Evolutionary conservation across 169 alveolate genomes (phyloP).

Genomic region (Sarcocystis neurona): DNA sequence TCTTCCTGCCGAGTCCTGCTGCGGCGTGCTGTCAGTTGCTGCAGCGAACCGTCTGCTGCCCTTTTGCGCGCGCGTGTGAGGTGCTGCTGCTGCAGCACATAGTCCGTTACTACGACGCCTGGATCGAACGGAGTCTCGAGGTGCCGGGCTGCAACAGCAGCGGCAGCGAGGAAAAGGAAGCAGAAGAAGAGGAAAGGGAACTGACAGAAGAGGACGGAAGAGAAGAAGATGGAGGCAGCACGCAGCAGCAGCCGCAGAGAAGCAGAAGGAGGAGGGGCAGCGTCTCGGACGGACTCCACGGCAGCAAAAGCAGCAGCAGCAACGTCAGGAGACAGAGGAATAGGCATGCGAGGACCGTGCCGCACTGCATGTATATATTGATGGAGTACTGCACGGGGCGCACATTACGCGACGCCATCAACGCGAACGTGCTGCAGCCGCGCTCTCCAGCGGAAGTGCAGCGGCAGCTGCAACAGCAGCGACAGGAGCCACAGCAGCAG

Average conservation of each 20-base stretch:
- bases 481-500: not conserved
- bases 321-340: too few relatives aligned
- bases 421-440: conserved; percentile 3
- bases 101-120: conserved; percentile 43
- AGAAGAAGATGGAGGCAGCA: too few relatives aligned
- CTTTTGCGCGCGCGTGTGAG: too few relatives aligned
- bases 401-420: conserved; percentile 17
- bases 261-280: too few relatives aligned
- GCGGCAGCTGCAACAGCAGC: not conserved
- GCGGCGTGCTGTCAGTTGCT: too few relatives aligned
- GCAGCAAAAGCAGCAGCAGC: too few relatives aligned
- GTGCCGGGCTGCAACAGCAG: not conserved
- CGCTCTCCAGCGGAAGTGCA: not conserved
- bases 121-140: not conserved
- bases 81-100: conserved; percentile 17
- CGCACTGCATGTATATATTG: not conserved
- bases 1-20: too few relatives aligned
- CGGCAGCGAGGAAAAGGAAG: not conserved
- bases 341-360: too few relatives aligned
- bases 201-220: not conserved
- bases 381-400: conserved; percentile 46
- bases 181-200: not conserved
- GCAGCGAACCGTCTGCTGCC: too few relatives aligned
- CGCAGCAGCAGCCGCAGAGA: too few relatives aligned
- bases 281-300: too few relatives aligned